Conservation (phyloP, 2,329 filamentous ascomycete species). For the Drechslerella stenobrocha region DNA sequence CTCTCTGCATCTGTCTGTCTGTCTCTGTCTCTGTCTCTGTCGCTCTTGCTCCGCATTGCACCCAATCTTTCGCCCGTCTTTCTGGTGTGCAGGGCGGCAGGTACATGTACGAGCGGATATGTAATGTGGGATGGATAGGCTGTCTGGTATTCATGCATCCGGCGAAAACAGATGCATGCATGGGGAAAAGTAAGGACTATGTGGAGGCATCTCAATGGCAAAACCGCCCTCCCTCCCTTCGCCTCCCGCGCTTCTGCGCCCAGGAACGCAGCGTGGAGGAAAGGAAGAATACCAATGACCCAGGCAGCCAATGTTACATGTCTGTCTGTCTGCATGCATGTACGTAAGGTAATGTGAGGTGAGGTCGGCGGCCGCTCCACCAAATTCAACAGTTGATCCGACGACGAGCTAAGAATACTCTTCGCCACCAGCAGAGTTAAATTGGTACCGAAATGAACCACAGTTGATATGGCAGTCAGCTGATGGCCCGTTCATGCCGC, state of each 20-base stretch:
- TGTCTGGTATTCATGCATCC: no score
- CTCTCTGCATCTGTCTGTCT: background rate
- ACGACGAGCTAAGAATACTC: background rate
- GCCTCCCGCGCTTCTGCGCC: background rate
- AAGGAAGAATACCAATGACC: constrained; percentile 16
- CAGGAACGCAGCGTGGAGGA: constrained; percentile 29
- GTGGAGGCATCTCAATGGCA: no score
- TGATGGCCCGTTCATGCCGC: constrained; percentile 18
- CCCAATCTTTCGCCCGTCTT: background rate
- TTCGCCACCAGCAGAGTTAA: constrained; percentile 3
- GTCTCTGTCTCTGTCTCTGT: background rate
- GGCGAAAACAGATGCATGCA: no score
- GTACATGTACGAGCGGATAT: background rate
- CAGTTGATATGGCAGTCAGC: constrained; percentile 29
- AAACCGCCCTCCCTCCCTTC: background rate
- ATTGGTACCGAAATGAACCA: constrained; percentile 1
- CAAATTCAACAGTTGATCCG: constrained; percentile 1
- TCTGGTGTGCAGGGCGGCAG: background rate
- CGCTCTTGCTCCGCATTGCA: background rate
- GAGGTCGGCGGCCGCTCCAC: background rate
- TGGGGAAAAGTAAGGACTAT: no score
- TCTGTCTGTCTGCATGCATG: no score
- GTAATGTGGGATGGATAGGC: background rate
- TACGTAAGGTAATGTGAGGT: background rate
- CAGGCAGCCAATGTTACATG: constrained; percentile 41